phyloP scores from a whole-genome alignment of 73 alveolate genomes.

The Paramecium primaurelia region DNA sequence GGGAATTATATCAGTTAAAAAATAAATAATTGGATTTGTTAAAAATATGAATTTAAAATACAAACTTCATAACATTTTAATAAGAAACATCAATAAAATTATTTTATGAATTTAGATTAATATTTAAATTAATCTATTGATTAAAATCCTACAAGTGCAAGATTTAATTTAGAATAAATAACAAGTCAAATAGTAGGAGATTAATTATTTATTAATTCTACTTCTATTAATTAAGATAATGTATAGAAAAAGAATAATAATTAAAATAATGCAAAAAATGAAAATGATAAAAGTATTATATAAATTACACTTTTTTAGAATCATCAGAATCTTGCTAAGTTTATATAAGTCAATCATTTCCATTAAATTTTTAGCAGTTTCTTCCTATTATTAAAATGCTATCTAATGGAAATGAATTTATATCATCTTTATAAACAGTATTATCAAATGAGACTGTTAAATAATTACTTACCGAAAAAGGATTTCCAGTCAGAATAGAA shows the following conservation, averaged over 20 bases:
- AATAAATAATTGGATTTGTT: conserved; percentile 59
- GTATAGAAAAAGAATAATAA: conserved; percentile 37
- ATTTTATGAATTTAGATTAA: conserved; percentile 31
- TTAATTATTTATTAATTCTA: conserved; percentile 6
- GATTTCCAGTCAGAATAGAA: conserved; percentile 83
- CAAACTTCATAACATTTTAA: conserved; percentile 27
- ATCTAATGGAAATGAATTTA: conserved; percentile 62
- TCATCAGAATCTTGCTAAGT: conserved; percentile 33
- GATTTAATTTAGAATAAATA: neutral
- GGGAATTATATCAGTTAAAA: conserved; percentile 62
- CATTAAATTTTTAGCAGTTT: conserved; percentile 67
- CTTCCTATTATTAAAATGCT: conserved; percentile 74
- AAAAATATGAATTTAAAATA: conserved; percentile 68
- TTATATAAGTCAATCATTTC: conserved; percentile 78
- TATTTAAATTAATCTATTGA: neutral
- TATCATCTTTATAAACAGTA: conserved; percentile 66
- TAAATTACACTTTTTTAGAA: neutral
- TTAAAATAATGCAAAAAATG: conserved; percentile 49
- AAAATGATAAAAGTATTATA: neutral
- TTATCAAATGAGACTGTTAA: conserved; percentile 63
- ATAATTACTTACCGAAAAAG: conserved; percentile 66
- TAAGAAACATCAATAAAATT: conserved; percentile 37
- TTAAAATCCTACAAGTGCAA: conserved; percentile 4
- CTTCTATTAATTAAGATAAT: conserved; percentile 8
- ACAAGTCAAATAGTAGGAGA: neutral